Evolutionary conservation across 2,329 filamentous ascomycete species (phyloP).

Genomic region (Volutella citrinella): DNA sequence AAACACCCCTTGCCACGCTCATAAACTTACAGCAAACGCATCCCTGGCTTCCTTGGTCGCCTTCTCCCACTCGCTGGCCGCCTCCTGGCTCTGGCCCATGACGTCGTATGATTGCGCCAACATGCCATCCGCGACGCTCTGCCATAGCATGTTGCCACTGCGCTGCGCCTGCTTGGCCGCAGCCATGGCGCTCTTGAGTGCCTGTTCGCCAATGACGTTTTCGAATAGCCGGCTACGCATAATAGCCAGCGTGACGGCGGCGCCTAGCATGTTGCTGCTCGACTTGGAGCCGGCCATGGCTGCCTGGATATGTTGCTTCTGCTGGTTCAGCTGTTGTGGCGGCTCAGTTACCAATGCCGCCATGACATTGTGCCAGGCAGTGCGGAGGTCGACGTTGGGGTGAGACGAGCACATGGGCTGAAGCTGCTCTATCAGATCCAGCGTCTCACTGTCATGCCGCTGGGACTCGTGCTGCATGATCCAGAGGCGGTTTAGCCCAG

Average conservation of each 20-base stretch:
- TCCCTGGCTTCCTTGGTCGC: slow-evolving; percentile 41
- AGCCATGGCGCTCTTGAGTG: slow-evolving; percentile 71
- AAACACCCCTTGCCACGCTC: too few species aligned
- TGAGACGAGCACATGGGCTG: slow-evolving; percentile 66
- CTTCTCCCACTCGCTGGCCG: slow-evolving; percentile 37
- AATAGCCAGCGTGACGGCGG: slow-evolving; percentile 79
- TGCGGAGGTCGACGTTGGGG: slow-evolving; percentile 70
- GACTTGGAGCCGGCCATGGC: slow-evolving; percentile 68
- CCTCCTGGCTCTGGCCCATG: slow-evolving; percentile 57
- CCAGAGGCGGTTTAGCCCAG: slow-evolving; percentile 66
- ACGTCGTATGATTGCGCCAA: slow-evolving; percentile 72
- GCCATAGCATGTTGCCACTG: slow-evolving; percentile 72
- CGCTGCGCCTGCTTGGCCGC: slow-evolving; percentile 65
- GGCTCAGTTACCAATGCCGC: slow-evolving; percentile 63
- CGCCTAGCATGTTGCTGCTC: slow-evolving; percentile 72
- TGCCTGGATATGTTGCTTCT: slow-evolving; percentile 74
- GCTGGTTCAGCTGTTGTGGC: slow-evolving; percentile 66
- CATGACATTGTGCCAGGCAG: slow-evolving; percentile 73
- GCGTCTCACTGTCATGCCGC: slow-evolving; percentile 55
- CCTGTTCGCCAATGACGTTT: slow-evolving; percentile 76
- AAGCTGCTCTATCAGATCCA: slow-evolving; percentile 61
- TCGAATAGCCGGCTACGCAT: slow-evolving; percentile 84
- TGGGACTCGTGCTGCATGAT: slow-evolving; percentile 65
- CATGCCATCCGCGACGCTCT: slow-evolving; percentile 77
- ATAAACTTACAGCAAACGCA: slow-evolving; percentile 37